Conservation (phyloP, 306 rosid species). For the Sindora glabra region DNA sequence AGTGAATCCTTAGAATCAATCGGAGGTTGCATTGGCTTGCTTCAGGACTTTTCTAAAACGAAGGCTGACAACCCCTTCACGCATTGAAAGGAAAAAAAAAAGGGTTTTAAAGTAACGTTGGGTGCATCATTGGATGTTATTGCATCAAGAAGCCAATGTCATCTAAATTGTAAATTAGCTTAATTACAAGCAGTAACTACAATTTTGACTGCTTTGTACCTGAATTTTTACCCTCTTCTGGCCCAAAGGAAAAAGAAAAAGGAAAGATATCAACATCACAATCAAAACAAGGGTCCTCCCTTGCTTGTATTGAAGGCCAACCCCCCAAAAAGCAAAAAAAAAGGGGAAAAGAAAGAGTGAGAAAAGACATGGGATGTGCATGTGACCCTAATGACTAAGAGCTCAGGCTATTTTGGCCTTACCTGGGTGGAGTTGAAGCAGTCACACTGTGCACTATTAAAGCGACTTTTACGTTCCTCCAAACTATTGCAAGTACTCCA, state of each 20-base stretch:
- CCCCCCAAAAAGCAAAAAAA: conserved; percentile 20
- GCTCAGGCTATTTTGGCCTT: conserved; percentile 5
- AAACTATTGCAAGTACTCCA: conserved; percentile 24
- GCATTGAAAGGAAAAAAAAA: too few species aligned
- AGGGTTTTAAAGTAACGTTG: too few species aligned
- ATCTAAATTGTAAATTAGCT: conserved; percentile 21
- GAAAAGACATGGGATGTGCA: conserved; percentile 9
- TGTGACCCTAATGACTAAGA: conserved; percentile 12
- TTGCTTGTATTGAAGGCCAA: conserved; percentile 14
- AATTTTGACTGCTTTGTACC: conserved; percentile 3
- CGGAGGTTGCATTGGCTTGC: too few species aligned
- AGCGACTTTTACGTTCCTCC: conserved; percentile 16
- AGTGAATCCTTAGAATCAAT: too few species aligned
- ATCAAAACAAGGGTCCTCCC: too few species aligned
- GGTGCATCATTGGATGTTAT: too few species aligned
- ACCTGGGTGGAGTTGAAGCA: conserved; percentile 13
- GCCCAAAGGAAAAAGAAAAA: too few species aligned
- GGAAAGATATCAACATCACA: too few species aligned
- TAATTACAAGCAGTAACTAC: conserved; percentile 9
- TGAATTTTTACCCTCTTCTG: not conserved
- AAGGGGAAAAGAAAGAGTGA: conserved; percentile 14
- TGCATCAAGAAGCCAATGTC: not conserved
- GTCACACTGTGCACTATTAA: not conserved
- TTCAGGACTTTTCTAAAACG: too few species aligned
- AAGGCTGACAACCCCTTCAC: too few species aligned